Evolutionary conservation across 257 asterid genomes (phyloP).

Genomic region (Nicotiana undulata): DNA sequence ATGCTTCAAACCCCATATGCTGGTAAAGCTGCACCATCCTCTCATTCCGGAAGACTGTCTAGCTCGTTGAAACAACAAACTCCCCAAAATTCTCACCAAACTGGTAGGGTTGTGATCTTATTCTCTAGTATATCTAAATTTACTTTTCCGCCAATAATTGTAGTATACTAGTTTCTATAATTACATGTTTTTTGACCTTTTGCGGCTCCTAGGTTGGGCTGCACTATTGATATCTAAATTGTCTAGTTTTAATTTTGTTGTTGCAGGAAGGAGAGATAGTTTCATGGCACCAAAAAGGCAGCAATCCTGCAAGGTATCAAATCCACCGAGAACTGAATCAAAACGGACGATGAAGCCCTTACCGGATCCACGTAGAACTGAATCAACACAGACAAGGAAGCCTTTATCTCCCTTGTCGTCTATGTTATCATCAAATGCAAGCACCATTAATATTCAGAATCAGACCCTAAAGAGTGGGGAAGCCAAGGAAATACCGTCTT

Average conservation of each 20-base stretch:
- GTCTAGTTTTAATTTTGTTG: not conserved
- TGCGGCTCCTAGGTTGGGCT: not conserved
- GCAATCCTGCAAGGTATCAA: conserved; percentile 16
- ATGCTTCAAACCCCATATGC: conserved; percentile 45
- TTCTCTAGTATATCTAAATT: not conserved
- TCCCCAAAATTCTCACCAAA: not conserved
- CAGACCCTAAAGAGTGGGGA: conserved; percentile 20
- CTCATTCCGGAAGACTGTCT: conserved; percentile 20
- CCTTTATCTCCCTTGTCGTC: conserved; percentile 57
- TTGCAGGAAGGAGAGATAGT: conserved; percentile 42
- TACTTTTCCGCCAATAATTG: not conserved
- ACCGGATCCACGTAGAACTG: conserved; percentile 16
- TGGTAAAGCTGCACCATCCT: conserved; percentile 33
- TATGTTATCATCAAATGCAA: conserved; percentile 34
- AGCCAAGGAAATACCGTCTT: conserved; percentile 12
- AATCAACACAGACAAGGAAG: conserved; percentile 16
- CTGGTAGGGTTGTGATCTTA: conserved; percentile 3
- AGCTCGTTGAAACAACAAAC: conserved; percentile 29
- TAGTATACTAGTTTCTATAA: not conserved
- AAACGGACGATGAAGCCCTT: conserved; percentile 38
- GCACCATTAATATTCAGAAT: conserved; percentile 32
- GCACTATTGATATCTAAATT: not conserved
- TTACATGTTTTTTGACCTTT: not conserved
- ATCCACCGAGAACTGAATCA: conserved; percentile 12
- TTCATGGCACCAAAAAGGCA: conserved; percentile 16